Conservation (phyloP, 192 early-diverging fungal genomes). For the Chytriomyces sp. region DNA sequence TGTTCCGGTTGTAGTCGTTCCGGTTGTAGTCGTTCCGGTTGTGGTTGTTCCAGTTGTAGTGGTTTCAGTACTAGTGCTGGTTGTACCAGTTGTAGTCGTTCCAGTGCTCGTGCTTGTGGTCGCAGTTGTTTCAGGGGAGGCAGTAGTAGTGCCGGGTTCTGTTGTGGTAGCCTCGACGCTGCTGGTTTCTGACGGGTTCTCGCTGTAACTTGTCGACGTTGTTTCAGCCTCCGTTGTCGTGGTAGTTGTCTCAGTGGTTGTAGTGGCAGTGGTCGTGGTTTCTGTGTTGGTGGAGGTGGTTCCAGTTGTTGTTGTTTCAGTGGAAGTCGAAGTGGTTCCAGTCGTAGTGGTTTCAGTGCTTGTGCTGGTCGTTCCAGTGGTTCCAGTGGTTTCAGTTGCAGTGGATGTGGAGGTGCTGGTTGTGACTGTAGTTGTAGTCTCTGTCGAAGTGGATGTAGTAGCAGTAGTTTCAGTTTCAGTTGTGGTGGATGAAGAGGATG, state of each 20-base stretch:
- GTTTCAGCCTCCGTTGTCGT: neutral
- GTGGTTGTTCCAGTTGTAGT: conserved; percentile 1
- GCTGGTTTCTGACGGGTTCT: neutral
- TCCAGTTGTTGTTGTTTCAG: conserved; percentile 3
- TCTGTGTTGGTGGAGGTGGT: neutral
- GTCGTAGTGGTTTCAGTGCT: conserved; percentile 18
- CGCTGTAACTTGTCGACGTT: neutral
- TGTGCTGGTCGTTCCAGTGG: neutral
- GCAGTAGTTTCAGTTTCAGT: conserved; percentile 1
- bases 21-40: neutral
- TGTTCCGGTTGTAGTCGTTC: neutral
- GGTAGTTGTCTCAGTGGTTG: neutral
- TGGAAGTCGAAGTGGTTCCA: neutral
- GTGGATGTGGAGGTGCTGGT: neutral
- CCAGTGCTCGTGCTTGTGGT: neutral
- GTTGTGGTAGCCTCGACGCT: neutral
- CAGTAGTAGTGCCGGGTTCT: neutral
- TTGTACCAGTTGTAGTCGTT: neutral
- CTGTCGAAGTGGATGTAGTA: neutral
- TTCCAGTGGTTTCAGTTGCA: no score
- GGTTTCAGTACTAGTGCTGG: neutral
- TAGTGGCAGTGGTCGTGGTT: conserved; percentile 13
- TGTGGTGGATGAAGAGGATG: neutral
- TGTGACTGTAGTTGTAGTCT: conserved; percentile 30
- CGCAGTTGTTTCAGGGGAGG: neutral